Percentiles rank a stretch among this genome's conserved stretches.
phyloP scores from a whole-genome alignment of 768 basidiomycete genomes.

The Lactifluus echinatus region DNA sequence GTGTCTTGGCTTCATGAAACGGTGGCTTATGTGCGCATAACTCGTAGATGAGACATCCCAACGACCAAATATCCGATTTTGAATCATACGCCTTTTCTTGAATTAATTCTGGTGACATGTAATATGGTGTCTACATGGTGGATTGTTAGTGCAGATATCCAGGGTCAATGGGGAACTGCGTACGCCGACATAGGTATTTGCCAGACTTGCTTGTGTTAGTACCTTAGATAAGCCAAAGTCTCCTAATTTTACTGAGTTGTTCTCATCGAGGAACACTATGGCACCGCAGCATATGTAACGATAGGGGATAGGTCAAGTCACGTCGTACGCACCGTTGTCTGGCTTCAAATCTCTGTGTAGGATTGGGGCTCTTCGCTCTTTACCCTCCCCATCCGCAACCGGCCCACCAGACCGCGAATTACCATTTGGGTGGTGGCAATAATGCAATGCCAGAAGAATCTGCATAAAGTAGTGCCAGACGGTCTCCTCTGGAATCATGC shows the following conservation, averaged over 20 bases:
- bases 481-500: conserved; percentile 81
- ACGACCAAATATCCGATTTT: conserved; percentile 97
- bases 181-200: conserved; percentile 96
- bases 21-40: conserved; percentile 90
- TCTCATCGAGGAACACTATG: conserved; percentile 82
- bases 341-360: conserved; percentile 95
- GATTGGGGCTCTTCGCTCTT: conserved; percentile 59
- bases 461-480: conserved; percentile 97
- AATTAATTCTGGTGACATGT: conserved; percentile 99
- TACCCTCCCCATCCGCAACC: conserved; percentile 33
- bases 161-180: conserved; percentile 25
- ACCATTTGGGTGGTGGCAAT: conserved; percentile 79
- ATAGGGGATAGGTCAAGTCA: not conserved
- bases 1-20: conserved; percentile 89
- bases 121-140: conserved; percentile 84
- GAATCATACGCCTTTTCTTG: conserved; percentile 96
- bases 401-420: conserved; percentile 39
- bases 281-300: not conserved
- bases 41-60: conserved; percentile 95
- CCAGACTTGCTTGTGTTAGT: conserved; percentile 78
- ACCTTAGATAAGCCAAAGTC: conserved; percentile 97
- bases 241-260: conserved; percentile 85
- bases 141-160: not conserved
- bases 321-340: conserved; percentile 71
- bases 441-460: conserved; percentile 77